Evolutionary conservation across 1,284 basidiomycete species (phyloP), one percentile per base, ranked within the genome.

Genomic region (Ustilago cynodontis): DNA sequence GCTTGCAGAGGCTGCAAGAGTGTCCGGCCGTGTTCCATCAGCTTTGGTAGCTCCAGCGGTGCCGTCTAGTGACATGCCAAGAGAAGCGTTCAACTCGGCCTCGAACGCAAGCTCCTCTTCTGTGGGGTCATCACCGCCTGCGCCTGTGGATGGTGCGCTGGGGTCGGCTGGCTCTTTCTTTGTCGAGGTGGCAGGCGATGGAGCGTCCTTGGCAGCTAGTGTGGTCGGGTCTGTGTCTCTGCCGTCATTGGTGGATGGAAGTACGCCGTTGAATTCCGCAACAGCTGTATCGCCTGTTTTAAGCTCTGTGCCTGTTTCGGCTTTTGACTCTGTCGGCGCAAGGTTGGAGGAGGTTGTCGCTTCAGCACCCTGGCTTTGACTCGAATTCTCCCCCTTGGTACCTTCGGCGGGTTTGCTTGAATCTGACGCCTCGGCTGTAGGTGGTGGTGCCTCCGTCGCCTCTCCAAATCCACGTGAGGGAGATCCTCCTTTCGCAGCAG

Each of bases 21-120:
- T 52, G 33, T 66, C 71, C 11, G 57, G 39, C 1, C 58, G 50
- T 8, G 57, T 54, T 2, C 66, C 65, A 29, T 74, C 76, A 0
- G 65, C 68, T 18, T 66, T 71, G 13, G 68, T 62, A 3, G 47
- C 47, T 49, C 56, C 57, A 4, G 58, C 64, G 41, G 51, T 68
- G 20, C 66, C 73, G 18, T 70, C 77, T 18, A 68, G 62, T 26
- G 68, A 61, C 59, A 78, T 69, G 0, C 71, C 72, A 4, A 80
- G 63, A 37, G 74, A 73, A 26, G 68, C 75, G 47, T 71, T 68
- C 53, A 80, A 67, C 62, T 82, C 79, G 43, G 68, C 78, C 57
- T 82, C 78, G 49, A 79, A 79, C 0, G 73, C 73, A 1, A 82
- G 70, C 58, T 80, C 80, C 41, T 77, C 80, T 45, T 80, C 77